These are phyloP conservation scores for Xylaria palmicola DNA, from an alignment of 495 filamentous ascomycete species.

Conservation along the genomic window DNA sequence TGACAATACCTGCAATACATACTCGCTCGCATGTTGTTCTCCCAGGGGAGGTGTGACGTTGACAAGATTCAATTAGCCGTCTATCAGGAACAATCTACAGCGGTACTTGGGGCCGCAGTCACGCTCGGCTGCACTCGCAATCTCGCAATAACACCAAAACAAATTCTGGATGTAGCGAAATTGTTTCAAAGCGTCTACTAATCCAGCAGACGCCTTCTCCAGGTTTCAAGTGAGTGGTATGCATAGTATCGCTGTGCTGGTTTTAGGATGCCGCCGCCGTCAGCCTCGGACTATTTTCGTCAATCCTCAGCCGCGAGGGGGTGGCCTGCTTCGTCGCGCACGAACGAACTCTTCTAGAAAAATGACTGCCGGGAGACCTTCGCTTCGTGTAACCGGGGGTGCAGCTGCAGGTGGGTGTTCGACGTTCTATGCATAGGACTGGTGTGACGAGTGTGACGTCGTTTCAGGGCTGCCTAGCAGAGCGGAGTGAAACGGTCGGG, in stretches of 20 bases:
- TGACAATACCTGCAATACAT: too few relatives aligned
- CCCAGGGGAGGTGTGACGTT: too few relatives aligned
- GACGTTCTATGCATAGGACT: constrained; percentile 10
- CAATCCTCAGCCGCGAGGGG: constrained; percentile 2
- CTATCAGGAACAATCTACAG: constrained; percentile 6
- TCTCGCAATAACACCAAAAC: constrained; percentile 8
- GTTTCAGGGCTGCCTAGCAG: constrained; percentile 16
- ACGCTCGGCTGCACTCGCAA: not conserved
- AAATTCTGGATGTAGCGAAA: too few relatives aligned
- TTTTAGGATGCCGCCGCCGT: too few relatives aligned
- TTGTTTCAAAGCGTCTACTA: not conserved
- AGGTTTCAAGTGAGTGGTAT: not conserved
- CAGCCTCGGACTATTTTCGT: constrained; percentile 7
- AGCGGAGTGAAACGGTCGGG: constrained; percentile 8
- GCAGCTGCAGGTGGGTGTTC: not conserved
- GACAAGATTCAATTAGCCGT: too few relatives aligned
- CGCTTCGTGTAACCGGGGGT: constrained; percentile 8
- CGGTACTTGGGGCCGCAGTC: not conserved
- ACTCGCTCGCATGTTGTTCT: too few relatives aligned
- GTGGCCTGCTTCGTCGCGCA: not conserved
- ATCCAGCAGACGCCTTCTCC: too few relatives aligned
- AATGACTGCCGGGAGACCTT: not conserved
- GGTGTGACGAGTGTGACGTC: constrained; percentile 10
- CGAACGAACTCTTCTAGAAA: constrained; percentile 7
- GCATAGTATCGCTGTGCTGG: too few relatives aligned